Evolutionary conservation across 2,329 filamentous ascomycete species (phyloP).

Genomic region (Blumeria graminis): DNA sequence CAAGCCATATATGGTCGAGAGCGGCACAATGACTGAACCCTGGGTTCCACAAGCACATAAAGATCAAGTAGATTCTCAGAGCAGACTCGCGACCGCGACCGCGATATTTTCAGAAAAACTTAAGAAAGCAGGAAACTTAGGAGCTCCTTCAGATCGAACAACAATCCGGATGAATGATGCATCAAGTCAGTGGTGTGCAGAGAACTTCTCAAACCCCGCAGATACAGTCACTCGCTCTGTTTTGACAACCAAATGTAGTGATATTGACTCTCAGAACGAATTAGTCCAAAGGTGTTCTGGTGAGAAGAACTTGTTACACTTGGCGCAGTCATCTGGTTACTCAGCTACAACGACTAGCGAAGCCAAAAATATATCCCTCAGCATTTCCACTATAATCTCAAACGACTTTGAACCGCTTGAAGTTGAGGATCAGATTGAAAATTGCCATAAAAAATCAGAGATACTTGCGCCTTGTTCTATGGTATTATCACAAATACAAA

Average conservation of each 20-base stretch:
- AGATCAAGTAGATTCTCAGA: neutral
- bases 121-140: no score
- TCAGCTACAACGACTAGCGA: no score
- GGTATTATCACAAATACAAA: slow-evolving; percentile 13
- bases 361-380: neutral
- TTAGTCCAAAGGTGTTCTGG: slow-evolving; percentile 18
- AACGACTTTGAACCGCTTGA: slow-evolving; percentile 17
- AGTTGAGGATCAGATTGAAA: no score
- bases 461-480: no score
- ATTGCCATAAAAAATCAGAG: no score
- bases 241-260: slow-evolving; percentile 26
- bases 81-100: neutral
- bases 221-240: slow-evolving; percentile 18
- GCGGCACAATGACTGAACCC: slow-evolving; percentile 35
- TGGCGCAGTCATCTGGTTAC: no score
- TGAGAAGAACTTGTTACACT: slow-evolving; percentile 16
- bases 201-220: slow-evolving; percentile 5
- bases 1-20: slow-evolving; percentile 30
- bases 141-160: slow-evolving; percentile 2
- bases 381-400: slow-evolving; percentile 20
- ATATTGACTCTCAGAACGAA: slow-evolving; percentile 27
- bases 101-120: no score
- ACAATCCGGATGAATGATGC: slow-evolving; percentile 10
- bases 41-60: slow-evolving; percentile 17
- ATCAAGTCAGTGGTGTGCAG: slow-evolving; percentile 13